Conservation (phyloP, 805 yeast species). For the Saturnispora sekii region DNA sequence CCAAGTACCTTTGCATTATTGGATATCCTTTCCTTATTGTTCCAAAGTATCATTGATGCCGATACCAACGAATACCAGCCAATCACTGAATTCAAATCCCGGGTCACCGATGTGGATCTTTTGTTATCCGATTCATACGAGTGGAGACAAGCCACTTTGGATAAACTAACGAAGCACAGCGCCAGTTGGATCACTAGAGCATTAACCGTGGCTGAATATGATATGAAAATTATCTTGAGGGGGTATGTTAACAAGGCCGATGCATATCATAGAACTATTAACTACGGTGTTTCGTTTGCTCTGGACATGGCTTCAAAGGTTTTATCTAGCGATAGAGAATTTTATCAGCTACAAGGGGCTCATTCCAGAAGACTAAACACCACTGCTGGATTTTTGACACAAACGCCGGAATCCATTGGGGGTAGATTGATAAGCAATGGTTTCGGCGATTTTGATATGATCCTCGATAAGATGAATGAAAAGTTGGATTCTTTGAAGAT, state of each 20-base stretch:
- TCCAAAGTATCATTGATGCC: slow-evolving; percentile 74
- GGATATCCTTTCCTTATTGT: slow-evolving; percentile 69
- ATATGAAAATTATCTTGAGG: slow-evolving; percentile 70
- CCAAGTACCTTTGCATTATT: slow-evolving; percentile 65
- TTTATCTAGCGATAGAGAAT: slow-evolving; percentile 56
- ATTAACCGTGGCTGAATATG: slow-evolving; percentile 52
- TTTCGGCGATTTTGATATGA: slow-evolving; percentile 28
- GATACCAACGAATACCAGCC: slow-evolving; percentile 83
- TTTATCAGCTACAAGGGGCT: slow-evolving; percentile 34
- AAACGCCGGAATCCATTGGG: slow-evolving; percentile 54
- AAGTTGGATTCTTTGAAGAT: slow-evolving; percentile 9
- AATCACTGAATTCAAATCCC: slow-evolving; percentile 46
- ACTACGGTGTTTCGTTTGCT: slow-evolving; percentile 85
- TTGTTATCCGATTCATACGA: slow-evolving; percentile 63
- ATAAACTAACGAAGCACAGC: slow-evolving; percentile 47
- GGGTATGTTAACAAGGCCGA: slow-evolving; percentile 49
- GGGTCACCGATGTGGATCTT: slow-evolving; percentile 37
- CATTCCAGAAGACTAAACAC: slow-evolving; percentile 37
- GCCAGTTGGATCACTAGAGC: slow-evolving; percentile 57
- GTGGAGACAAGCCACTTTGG: slow-evolving; percentile 66
- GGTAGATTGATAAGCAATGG: slow-evolving; percentile 16
- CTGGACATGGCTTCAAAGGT: slow-evolving; percentile 76
- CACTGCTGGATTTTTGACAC: slow-evolving; percentile 65
- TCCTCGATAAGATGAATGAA: slow-evolving; percentile 10
- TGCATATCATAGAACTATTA: slow-evolving; percentile 29